Conservation (phyloP, 176 grass and related monocot species). For the Triticum monococcum region DNA sequence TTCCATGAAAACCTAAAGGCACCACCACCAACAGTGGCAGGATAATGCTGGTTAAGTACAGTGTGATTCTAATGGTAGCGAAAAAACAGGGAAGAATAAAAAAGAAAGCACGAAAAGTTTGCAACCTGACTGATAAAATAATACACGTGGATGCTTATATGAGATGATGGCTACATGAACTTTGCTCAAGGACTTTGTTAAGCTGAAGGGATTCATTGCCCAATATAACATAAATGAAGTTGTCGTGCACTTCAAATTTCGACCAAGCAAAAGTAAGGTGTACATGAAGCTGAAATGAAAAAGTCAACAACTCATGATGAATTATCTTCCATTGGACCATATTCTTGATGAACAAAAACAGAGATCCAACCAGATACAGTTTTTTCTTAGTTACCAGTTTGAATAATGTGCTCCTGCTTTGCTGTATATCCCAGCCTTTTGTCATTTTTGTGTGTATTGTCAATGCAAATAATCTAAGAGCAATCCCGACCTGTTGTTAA, state of each 20-base stretch:
- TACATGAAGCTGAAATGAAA: not conserved
- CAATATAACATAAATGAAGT: not conserved
- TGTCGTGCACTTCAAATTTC: not conserved
- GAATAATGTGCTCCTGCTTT: not conserved
- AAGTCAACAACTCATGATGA: not conserved
- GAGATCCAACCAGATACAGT: not conserved
- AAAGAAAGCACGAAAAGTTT: not conserved
- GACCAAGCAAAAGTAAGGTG: not conserved
- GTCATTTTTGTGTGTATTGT: not conserved
- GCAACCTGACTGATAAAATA: not conserved
- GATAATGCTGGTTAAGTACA: not conserved
- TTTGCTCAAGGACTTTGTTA: not conserved
- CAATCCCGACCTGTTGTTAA: not conserved
- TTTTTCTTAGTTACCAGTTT: not conserved
- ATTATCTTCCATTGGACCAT: not conserved
- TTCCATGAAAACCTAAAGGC: not conserved
- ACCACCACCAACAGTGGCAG: not conserved
- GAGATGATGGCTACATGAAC: not conserved
- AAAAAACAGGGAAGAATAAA: not conserved
- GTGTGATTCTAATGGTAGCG: not conserved
- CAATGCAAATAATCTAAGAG: not conserved
- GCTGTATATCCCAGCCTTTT: not conserved
- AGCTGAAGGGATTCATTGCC: not conserved
- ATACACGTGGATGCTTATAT: not conserved
- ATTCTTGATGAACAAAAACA: not conserved